These are phyloP conservation scores for Chaetomidium leptoderma DNA, from an alignment of 495 filamentous ascomycete genomes.

Conservation along the genomic window DNA sequence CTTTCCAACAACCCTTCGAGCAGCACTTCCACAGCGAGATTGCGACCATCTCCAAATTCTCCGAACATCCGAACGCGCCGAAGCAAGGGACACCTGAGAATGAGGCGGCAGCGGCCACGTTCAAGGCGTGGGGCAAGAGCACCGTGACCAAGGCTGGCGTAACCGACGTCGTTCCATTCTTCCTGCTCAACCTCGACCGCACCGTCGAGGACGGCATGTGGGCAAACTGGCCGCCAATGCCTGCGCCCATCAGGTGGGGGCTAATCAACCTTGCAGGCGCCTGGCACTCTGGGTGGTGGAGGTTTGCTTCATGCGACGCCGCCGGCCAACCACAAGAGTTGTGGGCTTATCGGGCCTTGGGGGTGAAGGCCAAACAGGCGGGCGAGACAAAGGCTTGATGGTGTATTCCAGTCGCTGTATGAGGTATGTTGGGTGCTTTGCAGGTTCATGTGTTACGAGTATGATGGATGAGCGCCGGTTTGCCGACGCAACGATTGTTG, in stretches of 20 bases:
- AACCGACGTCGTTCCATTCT: constrained; percentile 52
- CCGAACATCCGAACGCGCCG: constrained; percentile 45
- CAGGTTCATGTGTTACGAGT: not conserved
- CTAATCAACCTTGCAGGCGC: constrained; percentile 45
- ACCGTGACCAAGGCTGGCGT: constrained; percentile 49
- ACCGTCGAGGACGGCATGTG: constrained; percentile 52
- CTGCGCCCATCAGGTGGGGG: constrained; percentile 44
- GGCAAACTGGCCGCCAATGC: constrained; percentile 50
- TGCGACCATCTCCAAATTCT: constrained; percentile 45
- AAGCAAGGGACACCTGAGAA: constrained; percentile 36
- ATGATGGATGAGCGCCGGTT: too few relatives aligned
- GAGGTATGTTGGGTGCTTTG: not conserved
- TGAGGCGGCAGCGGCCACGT: constrained; percentile 26
- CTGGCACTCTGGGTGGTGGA: constrained; percentile 48
- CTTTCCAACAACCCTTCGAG: constrained; percentile 47
- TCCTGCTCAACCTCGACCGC: constrained; percentile 53
- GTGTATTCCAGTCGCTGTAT: not conserved
- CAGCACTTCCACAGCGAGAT: constrained; percentile 54
- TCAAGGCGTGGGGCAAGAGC: constrained; percentile 48
- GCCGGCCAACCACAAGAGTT: constrained; percentile 40
- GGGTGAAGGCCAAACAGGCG: constrained; percentile 15
- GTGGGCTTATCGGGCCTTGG: constrained; percentile 32
- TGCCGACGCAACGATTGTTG: too few relatives aligned
- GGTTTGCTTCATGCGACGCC: constrained; percentile 48
- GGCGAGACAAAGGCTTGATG: constrained; percentile 29